These are phyloP conservation scores for Leccinum disarticulatum DNA, from an alignment of 768 basidiomycete species.

Conservation along the genomic window DNA sequence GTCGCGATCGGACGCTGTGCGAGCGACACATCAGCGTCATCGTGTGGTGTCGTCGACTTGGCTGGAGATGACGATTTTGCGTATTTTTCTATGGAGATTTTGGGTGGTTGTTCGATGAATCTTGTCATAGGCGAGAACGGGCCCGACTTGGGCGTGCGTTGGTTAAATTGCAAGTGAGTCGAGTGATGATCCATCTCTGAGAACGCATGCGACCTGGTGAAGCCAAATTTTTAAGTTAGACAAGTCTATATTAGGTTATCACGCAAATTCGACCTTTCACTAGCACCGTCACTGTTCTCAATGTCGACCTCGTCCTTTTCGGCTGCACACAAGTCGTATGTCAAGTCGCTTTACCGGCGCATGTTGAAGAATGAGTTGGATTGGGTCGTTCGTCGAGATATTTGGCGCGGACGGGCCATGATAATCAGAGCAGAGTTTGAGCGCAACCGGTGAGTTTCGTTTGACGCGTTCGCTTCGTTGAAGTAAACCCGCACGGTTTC, in stretches of 20 bases:
- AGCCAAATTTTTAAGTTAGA: not conserved
- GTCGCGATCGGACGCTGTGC: slow-evolving; percentile 65
- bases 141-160: slow-evolving; percentile 66
- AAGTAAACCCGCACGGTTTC: slow-evolving; percentile 15
- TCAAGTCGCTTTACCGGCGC: slow-evolving; percentile 90
- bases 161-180: slow-evolving; percentile 70
- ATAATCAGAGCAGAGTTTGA: slow-evolving; percentile 93
- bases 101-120: slow-evolving; percentile 43
- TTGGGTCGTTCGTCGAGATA: slow-evolving; percentile 83
- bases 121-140: slow-evolving; percentile 48
- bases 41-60: slow-evolving; percentile 21
- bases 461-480: not conserved
- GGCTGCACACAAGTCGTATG: slow-evolving; percentile 75
- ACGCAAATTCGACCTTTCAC: slow-evolving; percentile 11
- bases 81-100: slow-evolving; percentile 45
- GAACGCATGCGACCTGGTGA: slow-evolving; percentile 1
- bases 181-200: slow-evolving; percentile 75
- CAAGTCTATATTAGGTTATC: slow-evolving; percentile 17
- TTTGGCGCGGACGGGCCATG: slow-evolving; percentile 85
- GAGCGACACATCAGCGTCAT: slow-evolving; percentile 18
- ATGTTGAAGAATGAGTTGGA: slow-evolving; percentile 84
- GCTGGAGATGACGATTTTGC: slow-evolving; percentile 38
- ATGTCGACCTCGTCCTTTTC: slow-evolving; percentile 68
- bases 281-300: slow-evolving; percentile 11
- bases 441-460: slow-evolving; percentile 68